A percentile compares a stretch with the other conserved stretches of the same genome.
These are phyloP conservation scores for Aciculoconidium aculeatum DNA, from an alignment of 805 yeast species.

Conservation along the genomic window DNA sequence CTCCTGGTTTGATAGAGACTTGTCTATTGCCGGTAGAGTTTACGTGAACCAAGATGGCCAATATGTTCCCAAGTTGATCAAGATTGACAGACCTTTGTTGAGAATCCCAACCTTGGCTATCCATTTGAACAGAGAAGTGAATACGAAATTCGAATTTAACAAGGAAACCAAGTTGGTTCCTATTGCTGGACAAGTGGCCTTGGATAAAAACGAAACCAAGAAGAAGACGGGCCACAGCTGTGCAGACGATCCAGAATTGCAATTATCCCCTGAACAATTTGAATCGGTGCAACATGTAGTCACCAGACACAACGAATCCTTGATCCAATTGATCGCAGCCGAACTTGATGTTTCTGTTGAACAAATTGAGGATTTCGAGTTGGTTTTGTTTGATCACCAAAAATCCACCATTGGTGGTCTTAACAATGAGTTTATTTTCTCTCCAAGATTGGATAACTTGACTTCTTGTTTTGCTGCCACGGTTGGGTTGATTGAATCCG, in stretches of 20 bases:
- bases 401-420: conserved; percentile 81
- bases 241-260: conserved; percentile 45
- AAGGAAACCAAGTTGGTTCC: conserved; percentile 84
- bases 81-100: conserved; percentile 75
- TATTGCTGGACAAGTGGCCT: conserved; percentile 57
- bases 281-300: conserved; percentile 59
- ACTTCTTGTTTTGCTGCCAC: conserved; percentile 81
- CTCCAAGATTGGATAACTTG: conserved; percentile 87
- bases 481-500: conserved; percentile 58
- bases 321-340: conserved; percentile 62
- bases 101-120: conserved; percentile 94
- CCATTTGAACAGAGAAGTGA: conserved; percentile 75
- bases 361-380: conserved; percentile 87
- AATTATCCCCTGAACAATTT: conserved; percentile 48
- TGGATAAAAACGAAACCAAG: conserved; percentile 18
- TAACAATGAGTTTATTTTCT: conserved; percentile 83
- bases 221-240: conserved; percentile 26
- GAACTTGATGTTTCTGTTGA: conserved; percentile 47
- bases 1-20: conserved; percentile 94
- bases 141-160: conserved; percentile 79
- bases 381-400: conserved; percentile 80
- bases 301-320: conserved; percentile 70
- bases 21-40: conserved; percentile 88
- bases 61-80: conserved; percentile 61
- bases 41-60: conserved; percentile 50